Conservation (phyloP, 192 early-diverging fungal genomes). For the Coemansia sp. region DNA sequence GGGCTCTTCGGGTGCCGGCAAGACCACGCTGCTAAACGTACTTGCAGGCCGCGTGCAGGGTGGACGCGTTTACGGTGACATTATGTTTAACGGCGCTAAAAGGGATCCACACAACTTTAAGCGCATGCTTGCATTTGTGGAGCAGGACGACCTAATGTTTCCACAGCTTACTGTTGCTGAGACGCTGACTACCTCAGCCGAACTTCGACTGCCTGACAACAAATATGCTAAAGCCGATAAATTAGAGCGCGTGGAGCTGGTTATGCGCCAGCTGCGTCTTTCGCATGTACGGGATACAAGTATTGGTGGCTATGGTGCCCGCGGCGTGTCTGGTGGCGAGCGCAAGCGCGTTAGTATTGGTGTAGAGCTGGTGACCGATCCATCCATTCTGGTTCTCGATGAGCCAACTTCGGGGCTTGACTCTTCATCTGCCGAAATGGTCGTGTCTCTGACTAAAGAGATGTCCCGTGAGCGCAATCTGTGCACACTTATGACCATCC, state of each 20-base stretch:
- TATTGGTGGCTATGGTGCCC: slow-evolving; percentile 64
- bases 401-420: slow-evolving; percentile 57
- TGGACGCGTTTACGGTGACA: slow-evolving; percentile 64
- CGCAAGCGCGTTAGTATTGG: slow-evolving; percentile 90
- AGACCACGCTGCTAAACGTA: slow-evolving; percentile 88
- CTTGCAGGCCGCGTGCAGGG: slow-evolving; percentile 72
- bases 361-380: slow-evolving; percentile 79
- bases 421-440: slow-evolving; percentile 89
- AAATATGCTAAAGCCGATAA: slow-evolving; percentile 63
- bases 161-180: slow-evolving; percentile 85
- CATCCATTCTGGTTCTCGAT: no score
- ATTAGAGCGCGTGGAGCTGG: slow-evolving; percentile 64
- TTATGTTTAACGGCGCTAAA: slow-evolving; percentile 72
- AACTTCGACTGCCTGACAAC: slow-evolving; percentile 69
- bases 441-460: slow-evolving; percentile 77
- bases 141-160: slow-evolving; percentile 90
- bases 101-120: slow-evolving; percentile 65
- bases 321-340: slow-evolving; percentile 90
- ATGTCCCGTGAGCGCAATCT: slow-evolving; percentile 72
- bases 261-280: slow-evolving; percentile 87
- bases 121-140: slow-evolving; percentile 73
- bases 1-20: slow-evolving; percentile 89
- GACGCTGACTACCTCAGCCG: slow-evolving; percentile 81
- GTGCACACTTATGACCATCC: slow-evolving; percentile 91
- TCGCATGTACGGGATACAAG: slow-evolving; percentile 71